Base-by-base conservation (phyloP, 495 filamentous ascomycete genomes). In the Aspergillus carlsbadensis region DNA sequence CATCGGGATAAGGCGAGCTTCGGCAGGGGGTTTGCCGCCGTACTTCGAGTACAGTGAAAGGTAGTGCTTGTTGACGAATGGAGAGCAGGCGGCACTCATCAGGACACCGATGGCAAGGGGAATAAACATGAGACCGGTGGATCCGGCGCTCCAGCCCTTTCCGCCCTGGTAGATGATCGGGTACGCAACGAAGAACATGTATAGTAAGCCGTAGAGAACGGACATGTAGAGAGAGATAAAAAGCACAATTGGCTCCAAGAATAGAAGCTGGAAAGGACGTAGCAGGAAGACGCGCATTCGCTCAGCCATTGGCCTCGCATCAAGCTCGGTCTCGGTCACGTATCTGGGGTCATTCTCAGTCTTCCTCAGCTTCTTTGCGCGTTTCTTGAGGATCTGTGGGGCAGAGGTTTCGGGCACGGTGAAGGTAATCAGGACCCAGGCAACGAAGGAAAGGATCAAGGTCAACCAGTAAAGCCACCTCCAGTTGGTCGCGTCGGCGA, bases 391-490 rank as follows among this genome's bases (percentile, higher is more conserved):
- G 46, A 93, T 78, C 0, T 82, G 86, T 0, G 89, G 88, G 0
- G 88, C 83, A 61, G 90, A 92, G 0, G 89, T 93, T 67, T 92
- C 89, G 14, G 88, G 87, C 4, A 92, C 86, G 26, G 87, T 91
- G 71, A 93, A 89, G 14, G 84, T 86, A 67, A 92, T 88, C 46
- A 89, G 57, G 20, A 85, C 57, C 80, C 85, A 92, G 43, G 85
- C 78, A 44, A 84, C 68, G 37, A 80, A 83, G 44, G 85, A 64
- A 31, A 91, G 57, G 58, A 93, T 93, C 15, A 91, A 70, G 52
- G 90, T 87, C 53, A 92, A 77, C 88, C 88, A 92, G 75, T 92
- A 93, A 2, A 93, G 77, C 90, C 90, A 95, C 54, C 87, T 75
- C 90, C 90, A 95, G 48, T 86, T 87, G 0, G 73, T 72, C 3